Conservation (phyloP, 345 rosid genomes). For the Abelmoschus esculentus region DNA sequence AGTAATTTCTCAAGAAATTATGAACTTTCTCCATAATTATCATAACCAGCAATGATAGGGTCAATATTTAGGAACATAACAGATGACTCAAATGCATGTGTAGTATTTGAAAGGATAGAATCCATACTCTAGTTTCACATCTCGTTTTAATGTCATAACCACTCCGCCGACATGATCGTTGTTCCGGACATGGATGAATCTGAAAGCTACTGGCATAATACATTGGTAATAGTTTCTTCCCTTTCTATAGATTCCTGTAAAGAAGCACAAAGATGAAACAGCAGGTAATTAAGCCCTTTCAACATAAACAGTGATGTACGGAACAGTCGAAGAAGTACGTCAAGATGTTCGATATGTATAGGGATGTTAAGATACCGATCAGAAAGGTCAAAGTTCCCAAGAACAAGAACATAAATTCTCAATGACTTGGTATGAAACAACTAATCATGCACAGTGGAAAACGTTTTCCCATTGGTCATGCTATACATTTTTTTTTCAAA, state of each 20-base stretch:
- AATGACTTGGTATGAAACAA: background rate
- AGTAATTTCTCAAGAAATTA: background rate
- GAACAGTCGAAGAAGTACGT: background rate
- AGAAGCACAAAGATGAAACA: background rate
- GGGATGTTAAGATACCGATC: background rate
- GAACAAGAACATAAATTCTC: background rate
- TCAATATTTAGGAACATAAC: background rate
- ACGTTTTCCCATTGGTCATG: background rate
- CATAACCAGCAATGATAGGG: background rate
- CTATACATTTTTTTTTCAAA: background rate
- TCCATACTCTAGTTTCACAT: slow-evolving; percentile 2
- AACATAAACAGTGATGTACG: background rate
- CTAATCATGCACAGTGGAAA: background rate
- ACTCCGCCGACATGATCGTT: background rate
- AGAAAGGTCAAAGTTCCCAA: background rate
- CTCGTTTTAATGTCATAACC: background rate
- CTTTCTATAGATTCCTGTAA: background rate
- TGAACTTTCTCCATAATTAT: background rate
- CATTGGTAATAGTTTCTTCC: background rate
- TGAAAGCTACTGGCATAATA: background rate
- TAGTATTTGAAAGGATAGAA: background rate
- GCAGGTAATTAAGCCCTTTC: background rate
- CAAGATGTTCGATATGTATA: background rate
- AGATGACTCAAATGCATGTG: background rate
- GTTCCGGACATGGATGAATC: background rate